Evolutionary conservation across 768 basidiomycete genomes (phyloP), one percentile per base, ranked within the genome.

Genomic region (Boletales sp.): DNA sequence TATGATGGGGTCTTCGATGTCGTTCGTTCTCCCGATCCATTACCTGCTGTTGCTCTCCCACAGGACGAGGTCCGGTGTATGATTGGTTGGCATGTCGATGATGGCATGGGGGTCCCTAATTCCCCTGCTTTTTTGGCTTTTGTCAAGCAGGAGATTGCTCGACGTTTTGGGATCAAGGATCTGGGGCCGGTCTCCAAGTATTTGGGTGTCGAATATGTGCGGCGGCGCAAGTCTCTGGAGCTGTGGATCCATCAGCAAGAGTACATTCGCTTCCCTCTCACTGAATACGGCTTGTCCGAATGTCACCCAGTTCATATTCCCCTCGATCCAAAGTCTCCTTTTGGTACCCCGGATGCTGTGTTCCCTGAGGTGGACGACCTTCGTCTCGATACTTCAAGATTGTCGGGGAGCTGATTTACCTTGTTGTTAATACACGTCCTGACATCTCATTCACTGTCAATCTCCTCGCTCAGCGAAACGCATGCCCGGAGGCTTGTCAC

Each of bases 381-480:
- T 4, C 21, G 19, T 1, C 11, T 24, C 0, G 32, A 38, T 52
- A 40, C 8, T 15, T 5, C 1, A 52, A 52, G 11, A 2, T 47
- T 1, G n/a, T 53, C 8, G 43, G 52, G 8, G 43, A 53, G 18
- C 37, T 53, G 1, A 37, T 53, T 10, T 49, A 53, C 47, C 49
- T 70, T 0, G 53, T 69, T 3, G 44, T 69, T 3, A 59, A 58
- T 8, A 71, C 72, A 1, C 56, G 63, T 1, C 72, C 73, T 0
- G 70, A 78, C 39, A 58, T 76, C 15, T 53, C 68, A 0, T 69
- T 55, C 40, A 55, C 66, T 8, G 68, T 72, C 10, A 17, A 32
- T 51, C 18, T 42, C 0, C 64, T 76, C 2, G 55, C 68, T 0
- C 67, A 68, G 24, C 72, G 11, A 31, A 7, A 11, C 31, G 31